Evolutionary conservation across 208 protist genomes (phyloP).

Genomic region (Leishmania arabica): DNA sequence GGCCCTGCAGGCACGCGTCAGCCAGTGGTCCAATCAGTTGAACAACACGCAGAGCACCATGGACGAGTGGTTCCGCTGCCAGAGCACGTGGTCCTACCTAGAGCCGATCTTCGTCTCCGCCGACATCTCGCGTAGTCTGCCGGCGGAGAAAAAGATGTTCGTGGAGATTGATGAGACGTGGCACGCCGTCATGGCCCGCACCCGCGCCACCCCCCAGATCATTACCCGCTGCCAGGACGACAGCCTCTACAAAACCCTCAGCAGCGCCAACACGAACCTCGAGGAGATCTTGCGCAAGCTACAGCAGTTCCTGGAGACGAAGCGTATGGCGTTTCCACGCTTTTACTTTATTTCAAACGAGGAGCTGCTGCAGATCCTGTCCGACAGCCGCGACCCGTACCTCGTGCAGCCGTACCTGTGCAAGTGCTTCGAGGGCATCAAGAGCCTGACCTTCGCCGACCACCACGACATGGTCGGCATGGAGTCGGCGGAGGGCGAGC

Average conservation of each 20-base stretch:
- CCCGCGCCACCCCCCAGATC: constrained; percentile 82
- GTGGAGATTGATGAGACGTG: constrained; percentile 94
- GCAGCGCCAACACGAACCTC: constrained; percentile 92
- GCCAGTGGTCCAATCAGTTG: constrained; percentile 93
- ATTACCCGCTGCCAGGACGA: constrained; percentile 93
- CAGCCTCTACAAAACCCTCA: constrained; percentile 90
- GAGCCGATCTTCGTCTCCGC: constrained; percentile 96
- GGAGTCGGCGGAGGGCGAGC: constrained; percentile 92
- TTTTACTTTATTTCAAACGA: constrained; percentile 98
- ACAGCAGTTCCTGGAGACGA: constrained; percentile 98
- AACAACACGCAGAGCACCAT: constrained; percentile 94
- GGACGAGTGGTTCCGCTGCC: constrained; percentile 96
- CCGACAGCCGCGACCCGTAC: constrained; percentile 95
- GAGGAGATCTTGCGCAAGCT: constrained; percentile 97
- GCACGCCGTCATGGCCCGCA: constrained; percentile 93
- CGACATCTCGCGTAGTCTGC: constrained; percentile 97
- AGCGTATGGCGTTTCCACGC: constrained; percentile 96
- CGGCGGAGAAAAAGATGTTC: constrained; percentile 94
- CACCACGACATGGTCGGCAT: constrained; percentile 93
- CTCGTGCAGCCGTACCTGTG: constrained; percentile 95
- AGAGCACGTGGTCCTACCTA: constrained; percentile 96
- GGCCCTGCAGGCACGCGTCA: constrained; percentile 88
- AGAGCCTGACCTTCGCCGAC: constrained; percentile 90
- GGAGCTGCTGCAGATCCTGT: constrained; percentile 96
- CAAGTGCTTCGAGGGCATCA: constrained; percentile 97